A percentile compares a stretch with the other conserved stretches of the same genome.
Evolutionary conservation across 192 early-diverging fungal genomes (phyloP).

Genomic region (Umbelopsis ramanniana): DNA sequence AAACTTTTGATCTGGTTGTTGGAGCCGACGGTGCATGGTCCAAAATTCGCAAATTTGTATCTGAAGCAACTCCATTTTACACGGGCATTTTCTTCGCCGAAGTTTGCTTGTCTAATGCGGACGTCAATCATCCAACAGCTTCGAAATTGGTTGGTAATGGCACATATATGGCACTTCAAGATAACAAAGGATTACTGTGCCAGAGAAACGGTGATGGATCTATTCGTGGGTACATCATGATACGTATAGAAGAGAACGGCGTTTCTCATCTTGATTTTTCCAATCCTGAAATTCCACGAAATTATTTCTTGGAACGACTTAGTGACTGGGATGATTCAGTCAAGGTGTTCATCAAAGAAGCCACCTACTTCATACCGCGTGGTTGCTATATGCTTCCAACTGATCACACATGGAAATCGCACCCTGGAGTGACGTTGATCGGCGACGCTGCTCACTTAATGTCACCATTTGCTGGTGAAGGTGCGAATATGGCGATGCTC

Average conservation of each 20-base stretch:
- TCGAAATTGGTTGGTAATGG: slow-evolving; percentile 43
- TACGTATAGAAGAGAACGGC: slow-evolving; percentile 36
- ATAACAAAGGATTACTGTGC: slow-evolving; percentile 38
- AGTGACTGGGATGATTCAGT: slow-evolving; percentile 27
- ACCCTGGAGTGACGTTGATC: slow-evolving; percentile 44
- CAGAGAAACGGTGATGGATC: slow-evolving; percentile 42
- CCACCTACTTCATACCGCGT: slow-evolving; percentile 20
- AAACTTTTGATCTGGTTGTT: slow-evolving; percentile 44
- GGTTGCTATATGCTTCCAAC: slow-evolving; percentile 40
- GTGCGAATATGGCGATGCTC: slow-evolving; percentile 49
- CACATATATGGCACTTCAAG: slow-evolving; percentile 34
- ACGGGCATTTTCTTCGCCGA: slow-evolving; percentile 51
- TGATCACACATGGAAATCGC: slow-evolving; percentile 31
- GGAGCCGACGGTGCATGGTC: slow-evolving; percentile 66
- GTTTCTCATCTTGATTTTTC: slow-evolving; percentile 29
- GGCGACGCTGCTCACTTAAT: slow-evolving; percentile 58
- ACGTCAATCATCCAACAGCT: slow-evolving; percentile 33
- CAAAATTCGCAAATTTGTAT: slow-evolving; percentile 42
- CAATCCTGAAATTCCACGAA: slow-evolving; percentile 6
- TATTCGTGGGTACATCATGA: slow-evolving; percentile 38
- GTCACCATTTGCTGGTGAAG: slow-evolving; percentile 57
- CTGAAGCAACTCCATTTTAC: slow-evolving; percentile 44
- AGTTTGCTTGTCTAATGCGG: slow-evolving; percentile 36
- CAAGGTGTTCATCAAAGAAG: slow-evolving; percentile 21
- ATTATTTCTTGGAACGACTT: slow-evolving; percentile 27